Base-by-base conservation (phyloP, 768 basidiomycete species). In the Lactifluus subvellereus region DNA sequence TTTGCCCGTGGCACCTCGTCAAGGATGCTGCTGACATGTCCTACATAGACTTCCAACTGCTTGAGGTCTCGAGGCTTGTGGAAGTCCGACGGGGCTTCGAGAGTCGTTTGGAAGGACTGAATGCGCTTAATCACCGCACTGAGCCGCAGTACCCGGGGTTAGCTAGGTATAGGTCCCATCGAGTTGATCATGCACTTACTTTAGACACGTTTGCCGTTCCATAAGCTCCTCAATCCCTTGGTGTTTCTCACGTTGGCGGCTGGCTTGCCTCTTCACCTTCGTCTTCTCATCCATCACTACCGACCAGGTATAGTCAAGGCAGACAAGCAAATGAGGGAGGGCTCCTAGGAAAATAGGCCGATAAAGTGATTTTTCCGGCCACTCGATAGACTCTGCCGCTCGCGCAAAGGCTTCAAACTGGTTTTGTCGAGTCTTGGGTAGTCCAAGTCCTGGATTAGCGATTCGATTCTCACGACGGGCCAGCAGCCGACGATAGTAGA, bases 321-420 rank as follows among this genome's bases (percentile, higher is more conserved):
- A 66, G 2, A 58, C 42, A 18, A 67, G 60, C 1, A 67, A 22
- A 55, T 67, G 66, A 5, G 66, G 66, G 16, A 67, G 64, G 11
- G 66, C 54, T 9, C 66, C 66, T 9, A 64, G 33, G 60, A 66
- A 67, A 52, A 67, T 37, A 11, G 53, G 65, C 14, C 59, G 59
- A 61, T 67, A 67, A 3, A 49, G 59, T 3, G 64, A 65, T 16
- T 11, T 60, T 30, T 27, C 2, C 6, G 65, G 54, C 63, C 63
- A 65, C 37, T 60, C 53, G 18, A 57, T 57, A 0, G 40, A 38
- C 3, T 40, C 37, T 1, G 45, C 66, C 6, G 50, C 58, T 52
- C 16, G 43, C 6, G 37, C 53, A 47, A 59, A 65, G 11, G 50
- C 63, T 16, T 58, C 58, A 37, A 65, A 56, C 35, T 53, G 58